Evolutionary conservation across 2,329 filamentous ascomycete genomes (phyloP), one percentile per base, ranked within the genome.

Genomic region (Alternaria sp.): DNA sequence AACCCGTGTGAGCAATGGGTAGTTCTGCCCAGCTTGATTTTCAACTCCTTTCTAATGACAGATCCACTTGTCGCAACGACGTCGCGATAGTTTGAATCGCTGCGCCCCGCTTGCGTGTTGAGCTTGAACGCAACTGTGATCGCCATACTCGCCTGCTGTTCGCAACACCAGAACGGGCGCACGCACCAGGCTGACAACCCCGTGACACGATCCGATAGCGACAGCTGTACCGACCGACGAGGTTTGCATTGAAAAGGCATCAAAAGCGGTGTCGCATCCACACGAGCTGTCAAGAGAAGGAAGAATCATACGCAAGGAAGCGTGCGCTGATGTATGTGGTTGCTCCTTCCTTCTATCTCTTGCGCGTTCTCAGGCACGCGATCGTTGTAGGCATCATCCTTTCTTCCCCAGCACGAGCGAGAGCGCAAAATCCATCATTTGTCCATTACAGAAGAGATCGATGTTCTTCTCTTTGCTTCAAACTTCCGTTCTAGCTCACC

Each of bases 311-410:
- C 60, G 65, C 65, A 62, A 58, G 66, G 32, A 46, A 64, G 59
- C 54, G 69, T 69, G 72, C 63, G 69, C 69, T 72, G 69, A 74
- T 77, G 74, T 77, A 77, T 65, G 74, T 76, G 65, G 61, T 41
- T 69, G 70, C 69, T 69, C 63, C 57, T 70, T 75, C 63, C 51
- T 63, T 62, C 62, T 61, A 25, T 27, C 54, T 62, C 43, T 66
- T 59, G 60, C 51, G 30, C 54, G 45, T 55, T 60, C 64, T 67
- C 54, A 65, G 65, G 60, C 70, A 71, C 62, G 68, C 68, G 41
- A 62, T 66, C 55, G 20, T 46, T 57, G 59, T 55, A 55, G 45
- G 53, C 50, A 52, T 48, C 50, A 40, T 49, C 60, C 56, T 54
- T 59, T 64, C 57, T 57, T 59, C 32, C n/a, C 54, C 30, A 50